Base-by-base conservation (phyloP, 2,329 filamentous ascomycete genomes). In the Aureobasidium uvarum region DNA sequence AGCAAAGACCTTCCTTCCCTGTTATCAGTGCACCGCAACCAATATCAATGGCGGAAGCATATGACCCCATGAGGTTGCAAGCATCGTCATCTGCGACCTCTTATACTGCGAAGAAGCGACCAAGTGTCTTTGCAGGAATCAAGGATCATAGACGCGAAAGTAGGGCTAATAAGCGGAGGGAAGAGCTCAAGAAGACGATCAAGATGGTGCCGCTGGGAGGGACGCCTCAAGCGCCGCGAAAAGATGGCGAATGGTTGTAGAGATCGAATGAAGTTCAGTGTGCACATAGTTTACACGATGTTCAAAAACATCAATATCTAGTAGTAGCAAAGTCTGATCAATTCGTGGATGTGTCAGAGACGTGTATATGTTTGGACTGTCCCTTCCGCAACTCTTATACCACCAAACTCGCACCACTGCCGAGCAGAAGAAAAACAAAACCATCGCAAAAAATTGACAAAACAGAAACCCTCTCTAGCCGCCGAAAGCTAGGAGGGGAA, bases 111-210 rank as follows among this genome's bases (percentile, higher is more conserved):
- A 41, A 31, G 31, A 63, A 43, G 18, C 33, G 50, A 10, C 59
- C 48, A 4, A 63, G 62, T 39, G 31, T 59, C 2, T 51, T 52
- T 16, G 23, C 52, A 7, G 43, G 31, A 2, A 38, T 52, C 36
- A 66, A 48, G 23, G 62, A 63, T 43, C 58, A 48, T n/a, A 62
- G 66, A 14, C 56, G 65, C 16, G 68, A 70, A 54, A 64, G 63
- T 31, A 69, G 62, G 60, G 73, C 71, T 39, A 68, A 72, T 66
- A 74, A 71, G 67, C 68, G 74, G 62, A 68, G 73, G 55, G 69
- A 71, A 65, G 72, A 74, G 33, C 65, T 76, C 64, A 75, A 73
- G 71, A 72, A 67, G 66, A 69, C 70, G 56, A 76, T 76, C 56
- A 69, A 67, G 58, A 69, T 75, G 55, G 69, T 75, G 36, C 69